A percentile compares a stretch with the other conserved stretches of the same genome.
Conservation (phyloP, 345 rosid species). For the Eucalyptus erythrocorys region DNA sequence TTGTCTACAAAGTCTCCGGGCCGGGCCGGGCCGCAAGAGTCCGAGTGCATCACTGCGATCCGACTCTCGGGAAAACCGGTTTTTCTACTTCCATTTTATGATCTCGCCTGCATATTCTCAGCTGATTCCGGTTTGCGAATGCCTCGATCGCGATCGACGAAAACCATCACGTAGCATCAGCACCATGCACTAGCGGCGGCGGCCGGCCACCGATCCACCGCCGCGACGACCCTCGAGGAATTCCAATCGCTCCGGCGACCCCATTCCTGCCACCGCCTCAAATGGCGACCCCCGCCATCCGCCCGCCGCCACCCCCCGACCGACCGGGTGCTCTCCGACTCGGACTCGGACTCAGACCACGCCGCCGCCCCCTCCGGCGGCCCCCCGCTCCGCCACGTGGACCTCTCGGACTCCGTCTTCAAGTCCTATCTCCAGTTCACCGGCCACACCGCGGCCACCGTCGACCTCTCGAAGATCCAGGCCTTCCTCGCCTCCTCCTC, state of each 20-base stretch:
- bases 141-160: not conserved
- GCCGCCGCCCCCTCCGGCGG: slow-evolving; percentile 19
- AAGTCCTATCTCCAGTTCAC: slow-evolving; percentile 60
- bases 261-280: not conserved
- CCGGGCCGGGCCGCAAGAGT: not conserved
- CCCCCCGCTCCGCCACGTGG: slow-evolving; percentile 13
- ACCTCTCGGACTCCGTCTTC: slow-evolving; percentile 71
- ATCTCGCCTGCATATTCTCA: not conserved
- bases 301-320: not conserved
- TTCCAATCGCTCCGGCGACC: not conserved
- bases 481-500: slow-evolving; percentile 77
- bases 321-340: slow-evolving; percentile 1
- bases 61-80: not conserved
- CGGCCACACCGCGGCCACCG: slow-evolving; percentile 26
- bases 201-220: not conserved
- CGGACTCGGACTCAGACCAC: slow-evolving; percentile 40
- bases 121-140: not conserved
- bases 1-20: not conserved
- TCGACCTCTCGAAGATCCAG: slow-evolving; percentile 77
- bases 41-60: not conserved
- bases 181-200: not conserved
- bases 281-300: slow-evolving; percentile 35
- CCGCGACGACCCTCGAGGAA: not conserved
- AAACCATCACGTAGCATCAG: not conserved
- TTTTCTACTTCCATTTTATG: not conserved